phyloP scores from a whole-genome alignment of 2,329 filamentous ascomycete genomes.

The Phaeoacremonium minimum region DNA sequence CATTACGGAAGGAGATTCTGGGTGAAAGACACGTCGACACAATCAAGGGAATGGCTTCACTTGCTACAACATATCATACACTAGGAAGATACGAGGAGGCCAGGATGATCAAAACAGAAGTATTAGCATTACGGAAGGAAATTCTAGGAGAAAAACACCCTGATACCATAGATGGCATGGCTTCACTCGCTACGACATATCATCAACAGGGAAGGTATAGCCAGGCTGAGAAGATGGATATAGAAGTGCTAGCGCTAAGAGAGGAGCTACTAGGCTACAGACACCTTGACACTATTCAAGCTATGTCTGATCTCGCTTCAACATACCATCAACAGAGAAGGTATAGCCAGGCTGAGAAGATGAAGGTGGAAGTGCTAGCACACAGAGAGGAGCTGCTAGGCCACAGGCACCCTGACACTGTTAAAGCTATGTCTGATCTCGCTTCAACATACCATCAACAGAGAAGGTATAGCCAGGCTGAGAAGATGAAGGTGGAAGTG shows the following conservation, averaged over 20 bases:
- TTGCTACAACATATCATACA: slow-evolving; percentile 12
- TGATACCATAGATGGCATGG: slow-evolving; percentile 4
- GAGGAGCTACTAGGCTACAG: slow-evolving; percentile 13
- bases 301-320: slow-evolving; percentile 16
- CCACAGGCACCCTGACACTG: slow-evolving; percentile 4
- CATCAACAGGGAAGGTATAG: slow-evolving; percentile 12
- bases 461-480: not conserved
- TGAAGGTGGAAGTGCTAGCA: slow-evolving; percentile 1
- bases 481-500: not conserved
- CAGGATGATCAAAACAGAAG: not conserved
- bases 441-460: not conserved
- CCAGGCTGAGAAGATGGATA: slow-evolving; percentile 10
- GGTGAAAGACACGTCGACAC: slow-evolving; percentile 18
- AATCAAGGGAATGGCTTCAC: slow-evolving; percentile 13
- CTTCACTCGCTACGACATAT: slow-evolving; percentile 8
- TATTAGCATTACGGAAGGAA: slow-evolving; percentile 1
- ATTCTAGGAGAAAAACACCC: slow-evolving; percentile 2
- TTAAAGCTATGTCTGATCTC: not conserved
- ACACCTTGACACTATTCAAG: slow-evolving; percentile 16
- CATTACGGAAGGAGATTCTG: slow-evolving; percentile 9
- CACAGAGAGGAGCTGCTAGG: not conserved
- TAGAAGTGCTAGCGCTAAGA: slow-evolving; percentile 8
- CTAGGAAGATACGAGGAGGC: not conserved
- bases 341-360: slow-evolving; percentile 7
- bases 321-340: slow-evolving; percentile 8